phyloP scores from a whole-genome alignment of 345 rosid species.

The Lepidium didymum region DNA sequence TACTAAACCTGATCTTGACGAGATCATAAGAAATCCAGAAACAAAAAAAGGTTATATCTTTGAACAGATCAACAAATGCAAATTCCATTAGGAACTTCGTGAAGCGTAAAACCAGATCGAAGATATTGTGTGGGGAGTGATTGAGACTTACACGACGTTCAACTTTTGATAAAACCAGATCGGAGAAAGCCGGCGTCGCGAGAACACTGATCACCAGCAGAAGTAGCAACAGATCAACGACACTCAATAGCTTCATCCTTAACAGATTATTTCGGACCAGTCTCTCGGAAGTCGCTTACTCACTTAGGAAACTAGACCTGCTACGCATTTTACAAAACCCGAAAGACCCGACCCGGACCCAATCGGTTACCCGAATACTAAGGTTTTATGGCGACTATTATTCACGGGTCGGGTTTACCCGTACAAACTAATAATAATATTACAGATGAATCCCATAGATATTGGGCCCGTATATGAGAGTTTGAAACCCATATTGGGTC shows the following conservation, averaged over 20 bases:
- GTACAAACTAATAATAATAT: neutral
- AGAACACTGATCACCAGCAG: constrained; percentile 37
- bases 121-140: neutral
- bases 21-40: neutral
- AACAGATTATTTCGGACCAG: constrained; percentile 1
- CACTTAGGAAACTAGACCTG: neutral
- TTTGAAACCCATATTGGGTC: no score
- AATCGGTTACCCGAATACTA: no score
- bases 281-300: neutral
- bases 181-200: constrained; percentile 57
- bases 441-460: no score
- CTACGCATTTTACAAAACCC: neutral
- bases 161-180: constrained; percentile 78
- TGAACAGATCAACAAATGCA: neutral
- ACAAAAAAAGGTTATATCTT: neutral
- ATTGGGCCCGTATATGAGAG: no score
- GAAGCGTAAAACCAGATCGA: constrained; percentile 17
- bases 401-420: constrained; percentile 16
- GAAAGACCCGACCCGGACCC: no score
- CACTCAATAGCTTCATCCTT: constrained; percentile 32
- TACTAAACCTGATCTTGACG: neutral
- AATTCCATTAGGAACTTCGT: neutral
- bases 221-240: constrained; percentile 39
- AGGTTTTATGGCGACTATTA: neutral
- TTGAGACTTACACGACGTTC: constrained; percentile 79